Base-by-base conservation (phyloP, 2,329 filamentous ascomycete genomes). In the Chrysosporium keratinophilum region DNA sequence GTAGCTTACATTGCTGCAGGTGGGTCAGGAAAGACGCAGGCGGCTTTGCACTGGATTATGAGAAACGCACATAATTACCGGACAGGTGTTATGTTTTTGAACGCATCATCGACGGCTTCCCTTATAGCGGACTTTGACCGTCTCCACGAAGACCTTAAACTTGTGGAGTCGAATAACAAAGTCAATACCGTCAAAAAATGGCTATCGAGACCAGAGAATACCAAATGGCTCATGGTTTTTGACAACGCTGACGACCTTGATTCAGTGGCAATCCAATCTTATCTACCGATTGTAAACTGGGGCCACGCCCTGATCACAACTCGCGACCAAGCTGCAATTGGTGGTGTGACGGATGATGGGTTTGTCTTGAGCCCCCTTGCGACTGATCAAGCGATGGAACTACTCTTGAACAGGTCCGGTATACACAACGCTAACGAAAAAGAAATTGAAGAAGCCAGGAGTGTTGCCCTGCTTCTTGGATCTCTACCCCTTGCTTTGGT, bases 171-270 rank as follows among this genome's bases (percentile, higher is more conserved):
- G 23, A 23, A 7, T 28, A 28, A 45, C 23, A 47, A 48, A 41
- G 34, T 53, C 17, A 40, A 40, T 14, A 31, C 15, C 12, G 39
- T 55, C 14, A 53, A 50, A 37, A 20, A 54, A 37, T 59, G 55
- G 53, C 44, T 59, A 17, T 35, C 51, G 5, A 42, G 46, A 19
- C 53, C 43, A 31, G 46, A 49, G 35, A 55, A 55, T 23, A 35
- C 23, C 12, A 55, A 59, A 23, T 63, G 60, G 60, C 53, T 63
- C 7, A 54, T 63, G 45, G 51, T 63, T 23, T 55, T 62, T 45
- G 60, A 63, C 46, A 59, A 58, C 41, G 53, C 57, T 31, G 59
- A 61, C 49, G 58, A 62, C 50, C 34, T 57, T 23, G 23, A 48
- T 9, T 31, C 49, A 2, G 49, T 56, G 3, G n/a, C n/a, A 33